Percentiles rank a stretch among this genome's conserved stretches.
Conservation (phyloP, 192 early-diverging fungal genomes). For the Coemansia sp. region DNA sequence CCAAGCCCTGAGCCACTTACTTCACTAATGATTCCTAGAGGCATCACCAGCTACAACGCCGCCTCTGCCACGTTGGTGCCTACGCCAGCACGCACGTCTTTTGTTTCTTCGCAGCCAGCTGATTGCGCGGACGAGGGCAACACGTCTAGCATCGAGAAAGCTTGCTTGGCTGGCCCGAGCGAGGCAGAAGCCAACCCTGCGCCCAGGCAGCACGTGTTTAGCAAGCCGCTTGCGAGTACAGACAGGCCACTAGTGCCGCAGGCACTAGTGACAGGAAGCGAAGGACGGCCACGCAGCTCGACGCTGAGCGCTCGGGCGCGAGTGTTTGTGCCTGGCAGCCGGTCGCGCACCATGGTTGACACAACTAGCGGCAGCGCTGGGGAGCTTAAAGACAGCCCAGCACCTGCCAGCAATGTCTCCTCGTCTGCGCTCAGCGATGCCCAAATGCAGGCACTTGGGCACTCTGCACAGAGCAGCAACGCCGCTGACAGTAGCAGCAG, state of each 20-base stretch:
- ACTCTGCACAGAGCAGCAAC: neutral
- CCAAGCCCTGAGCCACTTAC: no score
- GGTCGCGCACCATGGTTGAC: neutral
- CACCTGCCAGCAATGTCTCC: neutral
- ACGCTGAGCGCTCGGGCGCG: conserved; percentile 37
- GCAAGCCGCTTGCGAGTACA: neutral
- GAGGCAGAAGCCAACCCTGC: neutral
- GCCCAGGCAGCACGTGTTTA: neutral
- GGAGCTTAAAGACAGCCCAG: neutral
- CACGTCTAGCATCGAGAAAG: neutral
- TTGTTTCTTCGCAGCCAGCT: neutral
- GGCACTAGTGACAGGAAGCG: neutral
- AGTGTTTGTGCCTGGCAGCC: conserved; percentile 34
- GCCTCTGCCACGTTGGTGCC: neutral
- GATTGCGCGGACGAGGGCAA: neutral
- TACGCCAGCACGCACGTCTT: neutral
- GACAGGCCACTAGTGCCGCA: neutral
- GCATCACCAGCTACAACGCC: no score
- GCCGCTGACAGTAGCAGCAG: neutral
- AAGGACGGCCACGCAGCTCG: conserved; percentile 30
- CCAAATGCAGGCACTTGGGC: conserved; percentile 13
- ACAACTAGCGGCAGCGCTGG: neutral
- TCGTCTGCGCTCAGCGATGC: neutral
- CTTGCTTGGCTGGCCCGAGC: neutral
- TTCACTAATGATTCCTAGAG: no score